Evolutionary conservation across 306 rosid species (phyloP), one percentile per base, ranked within the genome.

Genomic region (Castanea crenata): DNA sequence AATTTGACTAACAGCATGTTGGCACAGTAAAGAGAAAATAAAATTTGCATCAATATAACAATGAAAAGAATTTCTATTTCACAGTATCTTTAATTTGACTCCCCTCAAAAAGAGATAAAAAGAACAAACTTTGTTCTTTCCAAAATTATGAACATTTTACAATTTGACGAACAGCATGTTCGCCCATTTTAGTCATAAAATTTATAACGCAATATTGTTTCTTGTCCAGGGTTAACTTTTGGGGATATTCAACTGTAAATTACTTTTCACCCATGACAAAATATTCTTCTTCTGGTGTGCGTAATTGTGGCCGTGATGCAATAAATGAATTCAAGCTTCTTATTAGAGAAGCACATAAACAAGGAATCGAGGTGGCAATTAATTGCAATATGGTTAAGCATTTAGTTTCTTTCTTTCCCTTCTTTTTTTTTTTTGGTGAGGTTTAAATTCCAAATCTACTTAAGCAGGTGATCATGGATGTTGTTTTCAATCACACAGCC

Each of bases 401-500:
- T 79, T 64, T 78, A 34, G 49, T 74, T 72, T 59, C 34, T 57
- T 13, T 15, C 44, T 41, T 41, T 41, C 46, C 32, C 63, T 71
- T 6, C 62, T 44, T 54, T 69, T 51, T 5, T 51, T 5, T 27
- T 29, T 70, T 76, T 35, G 16, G 38, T 71, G 46, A 41, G 46
- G 49, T 72, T 73, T 81, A 68, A 49, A 64, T 82, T 32, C 58
- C 77, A 56, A 58, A 78, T 86, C 71, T 72, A 59, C 79, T 76
- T 73, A 63, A 82, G 77, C 91, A 95, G 99, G 99, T 95, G 84
- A 70, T 95, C 88, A 89, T 95, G 99, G 99, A 95, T 84, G 97
- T 95, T 25, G 97, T 95, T 78, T 95, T 95, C 85, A 95, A 95
- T 89, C 99, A 95, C 85, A 95, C 99, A 73, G 99, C 99, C 44